phyloP scores from a whole-genome alignment of 2,329 filamentous ascomycete species.

The Aureobasidium namibiae region DNA sequence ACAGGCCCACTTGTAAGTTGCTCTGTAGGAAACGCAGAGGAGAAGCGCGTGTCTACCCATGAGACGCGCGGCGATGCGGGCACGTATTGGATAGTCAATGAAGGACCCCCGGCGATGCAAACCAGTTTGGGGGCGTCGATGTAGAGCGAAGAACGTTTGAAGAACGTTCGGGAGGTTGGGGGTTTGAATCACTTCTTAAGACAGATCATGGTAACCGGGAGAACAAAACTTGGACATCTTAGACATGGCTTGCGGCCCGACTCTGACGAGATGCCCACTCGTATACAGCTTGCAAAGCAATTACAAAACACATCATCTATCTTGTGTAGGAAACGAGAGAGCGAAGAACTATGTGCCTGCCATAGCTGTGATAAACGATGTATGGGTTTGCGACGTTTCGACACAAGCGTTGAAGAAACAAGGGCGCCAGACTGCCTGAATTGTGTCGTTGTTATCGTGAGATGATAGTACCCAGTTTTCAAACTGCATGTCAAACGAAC shows the following conservation, averaged over 20 bases:
- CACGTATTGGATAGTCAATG: background rate
- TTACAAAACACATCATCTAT: background rate
- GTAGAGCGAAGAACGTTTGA: slow-evolving; percentile 5
- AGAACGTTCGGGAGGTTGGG: slow-evolving; percentile 1
- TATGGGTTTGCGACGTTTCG: background rate
- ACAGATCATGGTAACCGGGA: background rate
- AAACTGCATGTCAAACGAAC: background rate
- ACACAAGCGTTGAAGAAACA: background rate
- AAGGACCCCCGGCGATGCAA: background rate
- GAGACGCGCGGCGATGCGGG: slow-evolving; percentile 4
- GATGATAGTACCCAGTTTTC: background rate
- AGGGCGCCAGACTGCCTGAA: background rate
- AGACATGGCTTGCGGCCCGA: slow-evolving; percentile 2
- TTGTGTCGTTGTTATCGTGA: slow-evolving; percentile 1
- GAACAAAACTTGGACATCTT: background rate
- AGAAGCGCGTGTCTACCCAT: background rate
- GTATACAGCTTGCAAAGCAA: background rate
- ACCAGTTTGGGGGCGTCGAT: slow-evolving; percentile 1
- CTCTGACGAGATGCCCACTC: background rate
- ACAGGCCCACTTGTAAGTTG: background rate
- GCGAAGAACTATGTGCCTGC: slow-evolving; percentile 1
- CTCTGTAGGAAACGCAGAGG: background rate
- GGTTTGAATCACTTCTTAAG: background rate
- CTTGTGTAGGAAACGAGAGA: background rate
- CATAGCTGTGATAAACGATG: background rate